phyloP scores from a whole-genome alignment of 176 grass and related monocot species.

The Stipa capillata region DNA sequence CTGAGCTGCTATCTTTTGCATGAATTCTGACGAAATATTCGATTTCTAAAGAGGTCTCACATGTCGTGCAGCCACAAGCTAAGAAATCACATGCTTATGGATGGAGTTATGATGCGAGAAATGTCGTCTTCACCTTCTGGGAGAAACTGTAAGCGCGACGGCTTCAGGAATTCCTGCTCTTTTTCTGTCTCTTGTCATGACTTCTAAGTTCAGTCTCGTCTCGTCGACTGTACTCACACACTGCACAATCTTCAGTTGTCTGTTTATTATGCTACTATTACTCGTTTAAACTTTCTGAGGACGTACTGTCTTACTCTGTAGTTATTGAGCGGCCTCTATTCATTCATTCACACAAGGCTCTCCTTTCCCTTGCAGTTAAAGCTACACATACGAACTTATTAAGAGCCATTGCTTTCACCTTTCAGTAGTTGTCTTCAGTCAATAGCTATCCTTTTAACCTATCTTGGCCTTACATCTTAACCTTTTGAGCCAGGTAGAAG shows the following conservation, averaged over 20 bases:
- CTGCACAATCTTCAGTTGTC: not conserved
- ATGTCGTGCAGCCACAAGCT: too few species aligned
- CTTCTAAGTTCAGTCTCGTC: constrained; percentile 29
- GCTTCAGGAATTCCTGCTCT: not conserved
- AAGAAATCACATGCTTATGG: too few species aligned
- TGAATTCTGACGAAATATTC: too few species aligned
- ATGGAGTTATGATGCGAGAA: not conserved
- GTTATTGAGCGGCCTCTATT: not conserved
- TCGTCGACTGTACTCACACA: not conserved
- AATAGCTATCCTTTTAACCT: not conserved
- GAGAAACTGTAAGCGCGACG: not conserved
- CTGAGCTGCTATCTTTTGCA: too few species aligned
- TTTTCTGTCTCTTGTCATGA: not conserved
- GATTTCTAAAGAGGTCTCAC: too few species aligned
- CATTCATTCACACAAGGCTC: not conserved
- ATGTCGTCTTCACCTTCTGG: not conserved
- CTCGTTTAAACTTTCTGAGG: not conserved
- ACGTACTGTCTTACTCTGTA: not conserved
- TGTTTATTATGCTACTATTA: not conserved
- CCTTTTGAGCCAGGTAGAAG: not conserved
- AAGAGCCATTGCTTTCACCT: not conserved
- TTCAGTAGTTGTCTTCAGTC: not conserved
- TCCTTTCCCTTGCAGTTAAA: constrained; percentile 11
- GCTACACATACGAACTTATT: not conserved
- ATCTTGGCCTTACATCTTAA: not conserved